Evolutionary conservation across 2,329 filamentous ascomycete genomes (phyloP).

Genomic region (Xenoacremonium recifei): DNA sequence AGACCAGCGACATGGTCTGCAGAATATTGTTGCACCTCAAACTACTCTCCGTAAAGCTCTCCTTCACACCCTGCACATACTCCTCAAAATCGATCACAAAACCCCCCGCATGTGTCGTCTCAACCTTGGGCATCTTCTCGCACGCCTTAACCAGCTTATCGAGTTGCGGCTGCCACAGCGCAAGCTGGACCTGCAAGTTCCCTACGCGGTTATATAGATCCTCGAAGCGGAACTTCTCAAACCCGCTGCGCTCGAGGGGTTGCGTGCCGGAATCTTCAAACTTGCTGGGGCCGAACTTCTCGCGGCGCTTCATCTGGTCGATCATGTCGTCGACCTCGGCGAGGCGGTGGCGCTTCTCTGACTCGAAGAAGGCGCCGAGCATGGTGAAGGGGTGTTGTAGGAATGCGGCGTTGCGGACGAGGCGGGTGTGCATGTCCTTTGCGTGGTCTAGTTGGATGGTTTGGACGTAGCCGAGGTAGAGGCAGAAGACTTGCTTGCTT

Average conservation of each 20-base stretch:
- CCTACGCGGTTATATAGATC: background rate
- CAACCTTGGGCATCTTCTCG: background rate
- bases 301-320: background rate
- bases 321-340: background rate
- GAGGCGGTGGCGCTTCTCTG: conserved; percentile 1
- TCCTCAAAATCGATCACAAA: conserved; percentile 5
- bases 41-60: conserved; percentile 1
- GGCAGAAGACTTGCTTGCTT: conserved; percentile 3
- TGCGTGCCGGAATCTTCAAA: background rate
- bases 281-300: background rate
- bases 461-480: conserved; percentile 5
- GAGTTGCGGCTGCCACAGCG: background rate
- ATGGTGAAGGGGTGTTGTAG: conserved; percentile 7
- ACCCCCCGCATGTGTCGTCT: background rate
- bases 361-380: conserved; percentile 4
- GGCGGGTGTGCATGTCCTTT: background rate
- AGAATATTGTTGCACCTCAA: conserved; percentile 5
- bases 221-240: background rate
- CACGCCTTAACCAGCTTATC: background rate
- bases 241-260: background rate
- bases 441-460: too few relatives aligned
- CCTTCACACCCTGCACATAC: conserved; percentile 1
- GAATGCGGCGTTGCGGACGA: conserved; percentile 4
- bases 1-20: conserved; percentile 4
- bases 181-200: background rate